A percentile compares a stretch with the other conserved stretches of the same genome.
Conservation (phyloP, 192 early-diverging fungal genomes). For the Lobulomyces angularis region DNA sequence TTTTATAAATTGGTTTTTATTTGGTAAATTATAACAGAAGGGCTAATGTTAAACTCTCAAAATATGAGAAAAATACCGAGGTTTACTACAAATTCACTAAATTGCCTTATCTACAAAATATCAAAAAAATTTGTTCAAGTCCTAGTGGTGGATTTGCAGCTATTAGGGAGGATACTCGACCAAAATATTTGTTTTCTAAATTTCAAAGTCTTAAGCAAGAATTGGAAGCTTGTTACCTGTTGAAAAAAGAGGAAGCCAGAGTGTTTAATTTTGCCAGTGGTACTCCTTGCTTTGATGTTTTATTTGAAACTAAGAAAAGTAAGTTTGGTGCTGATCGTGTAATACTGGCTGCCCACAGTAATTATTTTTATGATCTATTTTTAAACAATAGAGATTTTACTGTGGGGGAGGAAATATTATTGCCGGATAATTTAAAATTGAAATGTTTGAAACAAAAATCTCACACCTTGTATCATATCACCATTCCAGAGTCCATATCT, state of each 20-base stretch:
- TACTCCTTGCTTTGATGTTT: slow-evolving; percentile 26
- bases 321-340: slow-evolving; percentile 29
- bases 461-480: too few species aligned
- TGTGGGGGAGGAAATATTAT: not conserved
- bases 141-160: slow-evolving; percentile 53
- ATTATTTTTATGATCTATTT: slow-evolving; percentile 18
- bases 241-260: slow-evolving; percentile 8
- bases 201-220: slow-evolving; percentile 14
- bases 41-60: slow-evolving; percentile 6
- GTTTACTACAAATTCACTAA: slow-evolving; percentile 39
- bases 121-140: slow-evolving; percentile 40
- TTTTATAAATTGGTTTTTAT: slow-evolving; percentile 3
- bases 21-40: slow-evolving; percentile 13
- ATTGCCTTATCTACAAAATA: slow-evolving; percentile 46
- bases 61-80: slow-evolving; percentile 7
- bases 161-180: slow-evolving; percentile 34
- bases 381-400: too few species aligned
- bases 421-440: not conserved
- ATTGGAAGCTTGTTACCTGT: slow-evolving; percentile 24
- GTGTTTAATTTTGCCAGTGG: not conserved
- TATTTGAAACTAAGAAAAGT: slow-evolving; percentile 24
- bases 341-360: slow-evolving; percentile 29
- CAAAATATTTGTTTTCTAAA: slow-evolving; percentile 14
- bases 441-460: too few species aligned
- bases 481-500: slow-evolving; percentile 13